Base-by-base conservation (phyloP, 495 filamentous ascomycete species). In the Umbilicaria muhlenbergii region DNA sequence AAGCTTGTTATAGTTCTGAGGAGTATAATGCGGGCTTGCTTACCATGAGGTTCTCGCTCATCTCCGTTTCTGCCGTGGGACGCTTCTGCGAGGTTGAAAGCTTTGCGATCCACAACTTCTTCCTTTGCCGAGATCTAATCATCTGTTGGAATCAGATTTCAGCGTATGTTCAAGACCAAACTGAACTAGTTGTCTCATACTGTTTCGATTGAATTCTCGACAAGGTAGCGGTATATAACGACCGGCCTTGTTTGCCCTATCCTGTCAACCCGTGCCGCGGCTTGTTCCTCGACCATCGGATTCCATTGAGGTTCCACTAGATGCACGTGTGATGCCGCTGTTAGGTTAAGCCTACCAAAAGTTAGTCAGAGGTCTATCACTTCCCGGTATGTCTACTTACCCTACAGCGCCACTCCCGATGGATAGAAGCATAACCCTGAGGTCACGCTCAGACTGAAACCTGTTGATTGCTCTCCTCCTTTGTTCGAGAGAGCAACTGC, bases 171-270 rank as follows among this genome's bases (percentile, higher is more conserved):
- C 14, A 10, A 32, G 7, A 12, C n/a, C 5, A 28, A 2, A 36
- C 4, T 18, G 32, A 5, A 12, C 15, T 8, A 36, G 32, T 24
- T 6, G 31, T n/a, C 3, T 28, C n/a, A 24, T 40, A 72, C 69
- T 61, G 68, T 41, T 52, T 75, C 71, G 2, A 75, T 57, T 0
- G 70, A 64, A 12, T 61, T 51, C 31, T 64, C 49, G 16, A 66
- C 55, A 1, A 73, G 54, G 42, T 74, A 74, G 8, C 66, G 57
- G 4, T 62, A 51, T 11, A 69, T 54, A 15, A 48, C 59, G 0
- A 75, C 67, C 11, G 62, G 43, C 32, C 54, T 56, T 10, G 45
- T 56, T n/a, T 52, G 48, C 31, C 54, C 55, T 7, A 58, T 34
- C 14, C 57, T 37, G 13, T 54, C 32, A 6, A 51, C 55, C 1